These are phyloP conservation scores for Curvularia sp. DNA, from an alignment of 2,329 filamentous ascomycete species.

Conservation along the genomic window DNA sequence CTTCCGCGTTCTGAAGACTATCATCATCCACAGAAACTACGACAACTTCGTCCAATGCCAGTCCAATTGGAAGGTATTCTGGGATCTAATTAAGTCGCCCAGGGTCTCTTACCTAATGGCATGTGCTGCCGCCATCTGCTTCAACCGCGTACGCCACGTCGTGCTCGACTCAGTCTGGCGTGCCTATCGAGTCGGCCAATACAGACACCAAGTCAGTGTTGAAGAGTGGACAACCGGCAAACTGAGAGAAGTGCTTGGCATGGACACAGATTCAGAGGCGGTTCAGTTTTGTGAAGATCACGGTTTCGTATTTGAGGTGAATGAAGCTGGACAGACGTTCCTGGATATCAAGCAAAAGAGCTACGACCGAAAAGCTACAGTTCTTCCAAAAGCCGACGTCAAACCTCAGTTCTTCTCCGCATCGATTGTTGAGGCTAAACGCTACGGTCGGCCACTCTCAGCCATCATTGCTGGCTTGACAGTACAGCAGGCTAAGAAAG, in stretches of 20 bases:
- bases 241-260: slow-evolving; percentile 60
- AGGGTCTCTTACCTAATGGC: slow-evolving; percentile 67
- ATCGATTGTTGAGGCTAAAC: slow-evolving; percentile 64
- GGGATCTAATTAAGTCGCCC: slow-evolving; percentile 62
- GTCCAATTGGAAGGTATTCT: slow-evolving; percentile 65
- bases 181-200: slow-evolving; percentile 60
- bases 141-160: slow-evolving; percentile 64
- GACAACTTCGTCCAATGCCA: slow-evolving; percentile 62
- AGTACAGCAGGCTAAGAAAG: slow-evolving; percentile 58
- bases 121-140: slow-evolving; percentile 69
- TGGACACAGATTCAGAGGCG: slow-evolving; percentile 63
- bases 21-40: slow-evolving; percentile 57
- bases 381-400: slow-evolving; percentile 30
- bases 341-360: slow-evolving; percentile 61
- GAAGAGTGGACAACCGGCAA: slow-evolving; percentile 64
- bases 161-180: slow-evolving; percentile 63
- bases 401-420: slow-evolving; percentile 62
- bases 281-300: slow-evolving; percentile 62
- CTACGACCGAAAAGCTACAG: slow-evolving; percentile 29
- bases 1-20: slow-evolving; percentile 63
- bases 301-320: slow-evolving; percentile 58
- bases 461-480: slow-evolving; percentile 65
- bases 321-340: slow-evolving; percentile 56
- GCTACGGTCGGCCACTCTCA: slow-evolving; percentile 61
- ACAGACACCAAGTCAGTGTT: slow-evolving; percentile 46